A percentile compares a stretch with the other conserved stretches of the same genome.
Evolutionary conservation across 345 rosid genomes (phyloP).

Genomic region (Pistacia integerrima): DNA sequence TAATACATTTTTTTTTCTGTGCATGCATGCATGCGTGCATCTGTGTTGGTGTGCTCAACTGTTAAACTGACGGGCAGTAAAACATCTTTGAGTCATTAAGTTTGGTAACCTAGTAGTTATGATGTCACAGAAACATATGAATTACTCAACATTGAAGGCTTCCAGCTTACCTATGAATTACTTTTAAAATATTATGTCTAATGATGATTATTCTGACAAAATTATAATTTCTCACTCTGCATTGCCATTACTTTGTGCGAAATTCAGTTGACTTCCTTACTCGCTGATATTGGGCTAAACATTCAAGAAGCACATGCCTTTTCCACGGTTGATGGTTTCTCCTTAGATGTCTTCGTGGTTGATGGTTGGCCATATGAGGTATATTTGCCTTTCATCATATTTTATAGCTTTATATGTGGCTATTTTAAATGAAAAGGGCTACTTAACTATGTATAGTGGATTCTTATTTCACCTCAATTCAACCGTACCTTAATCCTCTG

Average conservation of each 20-base stretch:
- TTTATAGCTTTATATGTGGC: constrained; percentile 1
- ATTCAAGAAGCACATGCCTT: constrained; percentile 99
- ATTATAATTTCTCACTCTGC: constrained; percentile 6
- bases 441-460: not conserved
- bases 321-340: constrained; percentile 91
- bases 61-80: not conserved
- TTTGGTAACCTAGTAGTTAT: not conserved
- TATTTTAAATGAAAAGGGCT: not conserved
- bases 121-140: not conserved
- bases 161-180: not conserved
- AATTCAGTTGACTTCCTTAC: constrained; percentile 83
- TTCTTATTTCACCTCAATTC: not conserved
- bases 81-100: not conserved
- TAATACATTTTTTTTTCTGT: not conserved
- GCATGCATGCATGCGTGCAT: not conserved
- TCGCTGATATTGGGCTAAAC: constrained; percentile 89
- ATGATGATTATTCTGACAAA: not conserved
- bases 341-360: constrained; percentile 96
- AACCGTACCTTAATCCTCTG: not conserved
- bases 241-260: constrained; percentile 19
- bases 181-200: not conserved
- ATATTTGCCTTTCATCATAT: constrained; percentile 11
- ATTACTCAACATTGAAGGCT: not conserved
- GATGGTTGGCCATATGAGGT: constrained; percentile 99
- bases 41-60: not conserved